These are phyloP conservation scores for Dentipellis fragilis DNA, from an alignment of 768 basidiomycete species.

Conservation along the genomic window DNA sequence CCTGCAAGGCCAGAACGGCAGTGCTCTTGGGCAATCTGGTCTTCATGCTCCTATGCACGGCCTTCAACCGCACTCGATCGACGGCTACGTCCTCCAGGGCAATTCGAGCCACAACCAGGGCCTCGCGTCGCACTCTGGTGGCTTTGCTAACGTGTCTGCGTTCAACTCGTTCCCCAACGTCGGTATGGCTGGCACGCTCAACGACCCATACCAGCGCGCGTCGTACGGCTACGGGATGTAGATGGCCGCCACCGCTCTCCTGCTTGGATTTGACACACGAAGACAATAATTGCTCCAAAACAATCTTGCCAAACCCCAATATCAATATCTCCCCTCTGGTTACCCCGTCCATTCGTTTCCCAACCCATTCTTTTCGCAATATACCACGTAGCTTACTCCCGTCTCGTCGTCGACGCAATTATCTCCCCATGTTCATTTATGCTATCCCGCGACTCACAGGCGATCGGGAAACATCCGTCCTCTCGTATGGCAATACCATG, in stretches of 20 bases:
- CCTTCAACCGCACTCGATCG: slow-evolving; percentile 64
- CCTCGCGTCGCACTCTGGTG: slow-evolving; percentile 46
- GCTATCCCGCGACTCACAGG: slow-evolving; percentile 13
- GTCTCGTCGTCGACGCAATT: slow-evolving; percentile 1
- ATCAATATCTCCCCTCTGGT: neutral
- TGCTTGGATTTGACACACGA: neutral
- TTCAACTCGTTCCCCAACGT: slow-evolving; percentile 40
- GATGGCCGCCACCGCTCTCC: slow-evolving; percentile 14
- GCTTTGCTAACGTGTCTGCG: slow-evolving; percentile 46
- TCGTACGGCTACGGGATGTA: slow-evolving; percentile 77
- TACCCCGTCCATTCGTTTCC: slow-evolving; percentile 4
- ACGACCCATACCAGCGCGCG: slow-evolving; percentile 69
- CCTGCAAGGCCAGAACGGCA: slow-evolving; percentile 49
- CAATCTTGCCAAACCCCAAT: neutral
- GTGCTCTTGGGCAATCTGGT: slow-evolving; percentile 23
- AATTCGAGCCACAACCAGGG: slow-evolving; percentile 56
- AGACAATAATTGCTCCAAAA: neutral
- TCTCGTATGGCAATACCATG: slow-evolving; percentile 26
- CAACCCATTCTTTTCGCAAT: slow-evolving; percentile 7
- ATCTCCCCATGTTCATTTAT: slow-evolving; percentile 16
- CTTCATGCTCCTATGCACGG: slow-evolving; percentile 38
- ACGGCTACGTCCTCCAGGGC: slow-evolving; percentile 74
- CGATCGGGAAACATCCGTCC: slow-evolving; percentile 20
- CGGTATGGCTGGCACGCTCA: slow-evolving; percentile 40
- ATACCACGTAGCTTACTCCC: slow-evolving; percentile 15